Evolutionary conservation across 176 grass and related monocot species (phyloP), one percentile per base, ranked within the genome.

Genomic region (Aegilops sharonensis): DNA sequence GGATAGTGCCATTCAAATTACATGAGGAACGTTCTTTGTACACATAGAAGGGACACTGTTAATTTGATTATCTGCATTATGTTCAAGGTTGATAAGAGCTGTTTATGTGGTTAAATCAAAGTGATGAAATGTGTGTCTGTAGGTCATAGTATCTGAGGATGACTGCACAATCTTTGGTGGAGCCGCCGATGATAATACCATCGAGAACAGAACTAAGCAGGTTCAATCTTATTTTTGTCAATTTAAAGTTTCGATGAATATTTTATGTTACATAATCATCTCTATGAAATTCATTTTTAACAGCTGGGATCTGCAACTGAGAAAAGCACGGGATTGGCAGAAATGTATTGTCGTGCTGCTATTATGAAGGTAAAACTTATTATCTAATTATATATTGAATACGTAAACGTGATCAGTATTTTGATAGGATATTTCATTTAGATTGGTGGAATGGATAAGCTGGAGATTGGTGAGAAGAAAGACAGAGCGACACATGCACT

Each of bases 251-350:
- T 9, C 36, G 17, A 24, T 68, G 13, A 81, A 48, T 45, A 37
- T 5, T 80, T 36, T 48, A 11, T 71, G 10, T 31, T 47, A 31
- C 15, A 5, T 21, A 34, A 64, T 75, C 71, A 66, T 65, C 18
- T 12, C 62, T 68, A 52, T 52, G 59, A 54, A 56, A 75, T 73
- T 21, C 2, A 47, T 40, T 69, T 79, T 21, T 43, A 60, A 84
- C 83, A 93, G 92, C 83, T 93, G 40, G 83, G 92, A 67, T 89
- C 92, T 71, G 84, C 81, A 68, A 94, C 92, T 87, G 92, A 94
- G 77, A 43, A 52, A 68, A 89, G 84, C 87, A 89, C 84, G 34
- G 62, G 89, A 24, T 87, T 94, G 80, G 92, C 92, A 70, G 91
- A 94, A 64, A 76, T 94, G 81, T 91, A 87, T 78, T 89, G 92